phyloP scores from a whole-genome alignment of 345 rosid species.

The Hypericum androsaemum region DNA sequence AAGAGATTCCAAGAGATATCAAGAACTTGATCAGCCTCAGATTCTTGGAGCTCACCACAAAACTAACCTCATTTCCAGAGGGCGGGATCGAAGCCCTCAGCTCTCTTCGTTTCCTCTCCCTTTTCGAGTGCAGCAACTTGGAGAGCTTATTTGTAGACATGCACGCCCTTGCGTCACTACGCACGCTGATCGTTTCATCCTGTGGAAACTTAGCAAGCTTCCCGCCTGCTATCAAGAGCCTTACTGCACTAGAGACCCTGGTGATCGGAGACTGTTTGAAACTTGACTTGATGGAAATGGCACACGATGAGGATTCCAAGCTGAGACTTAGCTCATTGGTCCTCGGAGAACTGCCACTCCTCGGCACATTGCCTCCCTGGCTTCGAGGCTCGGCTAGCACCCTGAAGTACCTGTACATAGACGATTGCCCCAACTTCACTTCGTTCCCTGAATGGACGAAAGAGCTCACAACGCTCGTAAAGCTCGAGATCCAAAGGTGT shows the following conservation, averaged over 20 bases:
- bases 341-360: conserved; percentile 6
- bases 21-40: no score
- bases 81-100: conserved; percentile 15
- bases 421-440: conserved; percentile 10
- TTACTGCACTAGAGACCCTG: conserved; percentile 13
- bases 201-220: conserved; percentile 11
- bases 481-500: conserved; percentile 11
- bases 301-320: background rate
- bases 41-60: no score
- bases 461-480: conserved; percentile 8
- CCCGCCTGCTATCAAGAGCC: conserved; percentile 5
- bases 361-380: conserved; percentile 19
- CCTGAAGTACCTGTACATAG: background rate
- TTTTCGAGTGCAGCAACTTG: background rate
- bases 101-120: conserved; percentile 13
- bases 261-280: conserved; percentile 5
- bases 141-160: conserved; percentile 10
- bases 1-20: no score
- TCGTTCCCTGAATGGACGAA: conserved; percentile 9
- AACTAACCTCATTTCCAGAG: no score
- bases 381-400: conserved; percentile 11
- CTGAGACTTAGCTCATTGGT: conserved; percentile 9
- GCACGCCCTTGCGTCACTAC: conserved; percentile 11
- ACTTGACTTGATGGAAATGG: conserved; percentile 10
- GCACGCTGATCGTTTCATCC: background rate